These are phyloP conservation scores for Azolla pinnata DNA, from an alignment of 75 land plant species.

Conservation along the genomic window DNA sequence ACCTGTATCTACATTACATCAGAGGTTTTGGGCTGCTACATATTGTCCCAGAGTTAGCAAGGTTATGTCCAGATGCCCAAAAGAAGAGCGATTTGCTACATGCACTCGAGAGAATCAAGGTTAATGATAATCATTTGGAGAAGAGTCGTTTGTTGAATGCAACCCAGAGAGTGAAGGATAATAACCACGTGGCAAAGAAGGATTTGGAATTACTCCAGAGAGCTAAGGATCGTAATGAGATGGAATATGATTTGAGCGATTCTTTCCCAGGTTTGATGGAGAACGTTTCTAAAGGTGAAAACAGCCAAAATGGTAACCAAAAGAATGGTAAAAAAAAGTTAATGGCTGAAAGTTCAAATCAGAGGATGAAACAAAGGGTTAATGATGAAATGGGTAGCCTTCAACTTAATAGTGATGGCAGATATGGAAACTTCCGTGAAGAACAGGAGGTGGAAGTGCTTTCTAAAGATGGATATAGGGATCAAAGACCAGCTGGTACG, in stretches of 20 bases:
- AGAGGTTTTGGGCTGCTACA: conserved; percentile 61
- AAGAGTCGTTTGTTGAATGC: too few relatives aligned
- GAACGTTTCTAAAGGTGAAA: background rate
- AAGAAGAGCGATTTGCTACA: conserved; percentile 69
- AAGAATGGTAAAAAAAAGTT: background rate
- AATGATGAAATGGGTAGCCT: too few relatives aligned
- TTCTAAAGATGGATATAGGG: conserved; percentile 82
- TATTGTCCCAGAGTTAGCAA: conserved; percentile 72
- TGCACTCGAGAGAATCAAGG: conserved; percentile 26
- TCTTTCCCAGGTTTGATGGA: background rate
- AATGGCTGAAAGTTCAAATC: background rate
- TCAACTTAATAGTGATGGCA: too few relatives aligned
- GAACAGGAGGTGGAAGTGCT: conserved; percentile 60
- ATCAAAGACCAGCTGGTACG: conserved; percentile 25
- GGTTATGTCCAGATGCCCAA: conserved; percentile 72
- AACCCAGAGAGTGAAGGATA: background rate
- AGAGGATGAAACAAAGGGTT: too few relatives aligned
- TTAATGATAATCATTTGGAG: background rate
- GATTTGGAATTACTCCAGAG: too few relatives aligned
- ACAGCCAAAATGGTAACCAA: background rate
- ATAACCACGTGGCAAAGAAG: background rate
- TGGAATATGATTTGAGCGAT: too few relatives aligned
- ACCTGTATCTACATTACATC: conserved; percentile 40
- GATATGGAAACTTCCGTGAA: background rate
- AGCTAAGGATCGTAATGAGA: too few relatives aligned